Percentiles rank a stretch among this genome's conserved stretches.
Conservation (phyloP, 305 asterid species). For the Fraxinus paxiana region DNA sequence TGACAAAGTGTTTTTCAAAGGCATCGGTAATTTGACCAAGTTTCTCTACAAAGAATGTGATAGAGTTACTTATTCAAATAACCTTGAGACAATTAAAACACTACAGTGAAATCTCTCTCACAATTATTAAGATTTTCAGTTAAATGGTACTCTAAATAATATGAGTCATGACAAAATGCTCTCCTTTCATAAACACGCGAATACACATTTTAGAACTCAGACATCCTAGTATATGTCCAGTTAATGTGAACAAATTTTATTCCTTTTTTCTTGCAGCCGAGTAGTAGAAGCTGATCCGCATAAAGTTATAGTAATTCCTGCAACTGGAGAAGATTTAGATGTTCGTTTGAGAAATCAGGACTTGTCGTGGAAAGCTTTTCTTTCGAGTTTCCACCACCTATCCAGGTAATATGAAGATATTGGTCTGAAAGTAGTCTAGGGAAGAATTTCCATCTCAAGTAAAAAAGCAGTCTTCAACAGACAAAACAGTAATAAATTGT, state of each 20-base stretch:
- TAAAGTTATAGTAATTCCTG: conserved; percentile 69
- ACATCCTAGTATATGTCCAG: conserved; percentile 4
- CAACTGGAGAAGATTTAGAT: conserved; percentile 59
- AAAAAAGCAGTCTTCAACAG: conserved; percentile 5
- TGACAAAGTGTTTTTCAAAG: not conserved
- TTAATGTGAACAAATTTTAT: conserved; percentile 1
- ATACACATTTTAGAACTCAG: not conserved
- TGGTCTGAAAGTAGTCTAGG: not conserved
- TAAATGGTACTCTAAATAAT: not conserved
- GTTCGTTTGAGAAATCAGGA: conserved; percentile 65
- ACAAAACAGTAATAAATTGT: conserved; percentile 7
- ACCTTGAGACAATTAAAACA: not conserved
- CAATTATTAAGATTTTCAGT: not conserved
- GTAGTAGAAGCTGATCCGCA: conserved; percentile 71
- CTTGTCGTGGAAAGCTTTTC: conserved; percentile 65
- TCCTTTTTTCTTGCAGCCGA: conserved; percentile 50
- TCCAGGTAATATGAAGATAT: conserved; percentile 45
- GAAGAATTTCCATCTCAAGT: not conserved
- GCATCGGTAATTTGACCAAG: not conserved
- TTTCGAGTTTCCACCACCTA: conserved; percentile 44
- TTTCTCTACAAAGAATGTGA: not conserved
- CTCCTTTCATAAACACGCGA: not conserved
- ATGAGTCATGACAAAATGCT: not conserved
- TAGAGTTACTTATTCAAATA: not conserved
- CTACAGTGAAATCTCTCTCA: not conserved